Percentiles rank a stretch among this genome's conserved stretches.
phyloP scores from a whole-genome alignment of 2,329 filamentous ascomycete genomes.

The Colletotrichum viniferum region DNA sequence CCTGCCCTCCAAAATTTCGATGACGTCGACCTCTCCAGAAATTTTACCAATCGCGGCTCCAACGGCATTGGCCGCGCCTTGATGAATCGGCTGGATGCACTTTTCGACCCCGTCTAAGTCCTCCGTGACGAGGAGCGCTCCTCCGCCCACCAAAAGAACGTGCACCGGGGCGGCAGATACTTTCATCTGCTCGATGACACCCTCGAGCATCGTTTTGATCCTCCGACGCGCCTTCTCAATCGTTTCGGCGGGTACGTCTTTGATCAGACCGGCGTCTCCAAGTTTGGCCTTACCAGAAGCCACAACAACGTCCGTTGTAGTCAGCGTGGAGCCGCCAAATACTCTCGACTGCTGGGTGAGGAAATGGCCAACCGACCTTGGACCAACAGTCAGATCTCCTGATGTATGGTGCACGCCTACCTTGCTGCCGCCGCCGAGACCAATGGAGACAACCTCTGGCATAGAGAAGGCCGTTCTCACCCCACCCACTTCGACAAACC shows the following conservation, averaged over 20 bases:
- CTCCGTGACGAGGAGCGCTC: constrained; percentile 55
- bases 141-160: constrained; percentile 62
- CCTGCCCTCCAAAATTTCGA: constrained; percentile 48
- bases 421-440: constrained; percentile 57
- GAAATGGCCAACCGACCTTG: constrained; percentile 58
- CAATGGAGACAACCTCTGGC: constrained; percentile 60
- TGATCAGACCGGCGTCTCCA: constrained; percentile 32
- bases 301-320: constrained; percentile 57
- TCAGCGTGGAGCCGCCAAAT: constrained; percentile 59
- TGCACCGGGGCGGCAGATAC: constrained; percentile 55
- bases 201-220: constrained; percentile 53
- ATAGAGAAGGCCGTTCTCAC: constrained; percentile 64
- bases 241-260: constrained; percentile 24
- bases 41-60: constrained; percentile 64
- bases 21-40: constrained; percentile 55
- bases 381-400: constrained; percentile 50
- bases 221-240: constrained; percentile 30
- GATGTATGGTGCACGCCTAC: constrained; percentile 23
- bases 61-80: constrained; percentile 64
- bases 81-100: constrained; percentile 54
- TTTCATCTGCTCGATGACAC: constrained; percentile 60
- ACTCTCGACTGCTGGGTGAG: constrained; percentile 51
- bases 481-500: constrained; percentile 61
- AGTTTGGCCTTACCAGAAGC: constrained; percentile 35
- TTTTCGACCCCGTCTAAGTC: constrained; percentile 52